Evolutionary conservation across 2,329 filamentous ascomycete species (phyloP).

Genomic region (Trichophyton rubrum): DNA sequence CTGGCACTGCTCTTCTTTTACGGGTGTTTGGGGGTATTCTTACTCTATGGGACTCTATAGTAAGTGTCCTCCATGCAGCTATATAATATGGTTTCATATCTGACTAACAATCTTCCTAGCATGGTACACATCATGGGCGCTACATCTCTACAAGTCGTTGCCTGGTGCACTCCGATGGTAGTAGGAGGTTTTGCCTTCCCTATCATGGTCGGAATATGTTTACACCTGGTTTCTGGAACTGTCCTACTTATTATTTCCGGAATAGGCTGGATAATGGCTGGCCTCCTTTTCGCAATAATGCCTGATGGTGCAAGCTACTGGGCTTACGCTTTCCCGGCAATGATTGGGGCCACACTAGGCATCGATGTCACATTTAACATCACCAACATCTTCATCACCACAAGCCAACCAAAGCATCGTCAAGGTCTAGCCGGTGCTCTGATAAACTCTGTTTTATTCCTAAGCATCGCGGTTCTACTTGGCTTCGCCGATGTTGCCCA

Average conservation of each 20-base stretch:
- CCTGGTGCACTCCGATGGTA: slow-evolving; percentile 57
- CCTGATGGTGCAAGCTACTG: slow-evolving; percentile 51
- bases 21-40: slow-evolving; percentile 54
- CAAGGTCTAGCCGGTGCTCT: slow-evolving; percentile 62
- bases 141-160: slow-evolving; percentile 50
- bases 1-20: slow-evolving; percentile 53
- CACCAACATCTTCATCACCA: slow-evolving; percentile 66
- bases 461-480: slow-evolving; percentile 60
- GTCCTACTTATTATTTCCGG: slow-evolving; percentile 51
- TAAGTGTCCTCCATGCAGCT: slow-evolving; percentile 27
- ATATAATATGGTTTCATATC: background rate
- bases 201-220: slow-evolving; percentile 49
- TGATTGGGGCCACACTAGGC: slow-evolving; percentile 53
- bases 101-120: slow-evolving; percentile 24
- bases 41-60: slow-evolving; percentile 60
- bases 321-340: slow-evolving; percentile 57
- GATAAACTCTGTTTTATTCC: slow-evolving; percentile 57
- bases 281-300: slow-evolving; percentile 52
- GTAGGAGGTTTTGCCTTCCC: slow-evolving; percentile 56
- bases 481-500: slow-evolving; percentile 55
- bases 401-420: slow-evolving; percentile 50
- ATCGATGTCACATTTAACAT: slow-evolving; percentile 67
- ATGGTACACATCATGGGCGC: slow-evolving; percentile 49
- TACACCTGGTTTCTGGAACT: slow-evolving; percentile 53
- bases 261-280: slow-evolving; percentile 45